phyloP scores from a whole-genome alignment of 192 early-diverging fungal species.

The Rhizophagus sp. region DNA sequence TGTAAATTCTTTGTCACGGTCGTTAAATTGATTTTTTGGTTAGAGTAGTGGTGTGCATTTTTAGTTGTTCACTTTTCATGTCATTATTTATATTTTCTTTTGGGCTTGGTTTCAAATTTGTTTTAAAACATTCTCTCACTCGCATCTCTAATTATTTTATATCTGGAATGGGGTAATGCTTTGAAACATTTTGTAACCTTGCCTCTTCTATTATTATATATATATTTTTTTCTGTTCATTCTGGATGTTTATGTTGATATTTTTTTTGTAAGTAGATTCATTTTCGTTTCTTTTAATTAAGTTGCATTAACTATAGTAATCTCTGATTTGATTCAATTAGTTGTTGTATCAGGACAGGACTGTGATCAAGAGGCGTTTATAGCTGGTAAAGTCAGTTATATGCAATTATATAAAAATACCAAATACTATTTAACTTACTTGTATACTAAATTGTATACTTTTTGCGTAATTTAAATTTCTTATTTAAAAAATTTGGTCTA shows the following conservation, averaged over 20 bases:
- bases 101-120: not conserved
- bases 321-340: not conserved
- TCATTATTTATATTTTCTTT: not conserved
- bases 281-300: not conserved
- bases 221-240: slow-evolving; percentile 10
- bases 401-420: not conserved
- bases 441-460: not conserved
- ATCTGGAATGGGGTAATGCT: not conserved
- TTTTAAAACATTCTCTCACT: not conserved
- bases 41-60: slow-evolving; percentile 5
- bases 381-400: not conserved
- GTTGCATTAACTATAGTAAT: slow-evolving; percentile 4
- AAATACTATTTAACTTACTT: not conserved
- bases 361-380: not conserved
- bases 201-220: not conserved
- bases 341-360: not conserved
- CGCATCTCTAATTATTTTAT: not conserved
- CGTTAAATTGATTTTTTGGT: not conserved
- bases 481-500: too few species aligned
- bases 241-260: slow-evolving; percentile 6
- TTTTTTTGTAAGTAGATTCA: slow-evolving; percentile 18
- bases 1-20: slow-evolving; percentile 20
- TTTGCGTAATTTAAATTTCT: too few species aligned
- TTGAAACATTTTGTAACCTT: slow-evolving; percentile 1
- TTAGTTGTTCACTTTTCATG: slow-evolving; percentile 1